Conservation (phyloP, 1,139 yeast species). For the Lodderomyces elongisporus region DNA sequence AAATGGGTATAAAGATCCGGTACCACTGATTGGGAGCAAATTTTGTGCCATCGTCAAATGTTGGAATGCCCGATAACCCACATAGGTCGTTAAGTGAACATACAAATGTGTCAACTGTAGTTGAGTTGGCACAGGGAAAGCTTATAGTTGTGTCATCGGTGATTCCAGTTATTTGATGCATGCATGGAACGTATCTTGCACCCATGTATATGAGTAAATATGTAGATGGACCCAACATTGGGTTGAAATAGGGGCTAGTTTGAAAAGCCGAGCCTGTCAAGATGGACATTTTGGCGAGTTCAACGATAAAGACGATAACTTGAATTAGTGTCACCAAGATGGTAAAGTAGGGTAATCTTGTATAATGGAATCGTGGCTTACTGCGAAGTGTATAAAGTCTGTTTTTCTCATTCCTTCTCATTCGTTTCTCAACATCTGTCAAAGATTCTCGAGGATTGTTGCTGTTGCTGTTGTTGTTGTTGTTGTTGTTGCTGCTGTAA, state of each 20-base stretch:
- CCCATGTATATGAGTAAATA: constrained; percentile 67
- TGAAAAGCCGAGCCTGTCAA: constrained; percentile 67
- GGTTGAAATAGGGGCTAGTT: constrained; percentile 69
- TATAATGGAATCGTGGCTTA: constrained; percentile 39
- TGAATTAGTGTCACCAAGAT: constrained; percentile 48
- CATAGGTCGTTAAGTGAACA: constrained; percentile 58
- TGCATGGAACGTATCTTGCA: constrained; percentile 69
- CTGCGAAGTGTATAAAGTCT: constrained; percentile 23
- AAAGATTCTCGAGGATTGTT: constrained; percentile 2
- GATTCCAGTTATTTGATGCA: constrained; percentile 49
- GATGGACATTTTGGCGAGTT: constrained; percentile 52
- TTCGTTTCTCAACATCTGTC: constrained; percentile 11
- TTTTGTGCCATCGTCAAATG: constrained; percentile 17
- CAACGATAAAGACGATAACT: constrained; percentile 61
- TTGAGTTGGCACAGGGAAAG: constrained; percentile 73
- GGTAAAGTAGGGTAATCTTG: constrained; percentile 46
- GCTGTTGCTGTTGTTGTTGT: constrained; percentile 3
- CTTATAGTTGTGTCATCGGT: constrained; percentile 44
- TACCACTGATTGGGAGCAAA: constrained; percentile 63
- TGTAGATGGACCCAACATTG: constrained; percentile 78
- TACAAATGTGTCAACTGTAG: constrained; percentile 47
- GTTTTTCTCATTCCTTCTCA: constrained; percentile 23
- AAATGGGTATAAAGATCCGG: constrained; percentile 66
- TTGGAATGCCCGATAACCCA: constrained; percentile 50
- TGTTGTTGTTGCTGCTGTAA: constrained; percentile 4